Base-by-base conservation (phyloP, 768 basidiomycete species). In the Lactarius quietus region DNA sequence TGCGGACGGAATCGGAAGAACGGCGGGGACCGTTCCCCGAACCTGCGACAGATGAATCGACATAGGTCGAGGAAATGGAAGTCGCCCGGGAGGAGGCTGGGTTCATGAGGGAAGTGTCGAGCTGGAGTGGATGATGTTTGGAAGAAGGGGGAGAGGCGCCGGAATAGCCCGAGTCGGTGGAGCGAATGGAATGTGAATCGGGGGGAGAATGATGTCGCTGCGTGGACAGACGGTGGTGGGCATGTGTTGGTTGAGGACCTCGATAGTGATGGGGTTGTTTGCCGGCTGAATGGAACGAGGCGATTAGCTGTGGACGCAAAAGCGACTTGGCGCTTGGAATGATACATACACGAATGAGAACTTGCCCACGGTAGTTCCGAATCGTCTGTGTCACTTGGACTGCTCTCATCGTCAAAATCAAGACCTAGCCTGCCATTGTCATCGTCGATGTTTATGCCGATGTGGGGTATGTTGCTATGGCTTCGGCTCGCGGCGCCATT, bases 1-100 rank as follows among this genome's bases (percentile, higher is more conserved):
- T 86, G 64, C 84, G 83, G 28, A 82, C 70, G 10, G 90, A 90
- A 67, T 93, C 92, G 7, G 86, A 85, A 5, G 90, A 92, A 64
- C 86, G 83, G 54, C 91, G 73, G 4, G 71, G 57, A 26, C 62
- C 78, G 33, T 79, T 74, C 14, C 77, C 54, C 23, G 66, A 64
- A 33, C 77, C 52, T 29, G 66, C 63, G 31, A 61, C 69, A 33
- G 72, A 63, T 31, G 57, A 38, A 53, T 83, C 81, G 45, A 77
- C 73, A 35, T 77, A 61, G 55, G 76, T 76, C 29, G 79, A 77
- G 36, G 81, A 78, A n/a, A 74, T 75, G 18, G 78, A 76, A 58
- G 65, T 70, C 0, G 65, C 43, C 18, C 67, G 70, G 3, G 48
- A 51, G 26, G 61, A 52, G 8, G 63, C 58, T 15, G 64, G 65